Conservation (phyloP, 805 yeast species). For the Ogataea naganishii region DNA sequence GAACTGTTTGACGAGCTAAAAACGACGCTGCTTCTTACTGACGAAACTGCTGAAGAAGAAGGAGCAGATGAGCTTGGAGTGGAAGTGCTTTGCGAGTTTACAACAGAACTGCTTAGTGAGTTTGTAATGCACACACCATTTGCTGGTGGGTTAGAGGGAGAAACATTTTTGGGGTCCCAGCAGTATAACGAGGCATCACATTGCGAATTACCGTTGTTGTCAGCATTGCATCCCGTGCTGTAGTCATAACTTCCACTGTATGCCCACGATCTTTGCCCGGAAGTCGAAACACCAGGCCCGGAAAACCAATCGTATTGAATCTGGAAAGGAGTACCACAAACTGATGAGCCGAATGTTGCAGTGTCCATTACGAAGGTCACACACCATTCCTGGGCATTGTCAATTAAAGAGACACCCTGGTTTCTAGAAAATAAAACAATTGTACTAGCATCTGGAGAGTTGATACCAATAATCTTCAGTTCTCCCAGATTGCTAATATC, state of each 20-base stretch:
- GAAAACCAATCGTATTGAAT: constrained; percentile 20
- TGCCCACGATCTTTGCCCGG: constrained; percentile 2
- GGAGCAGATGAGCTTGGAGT: no score
- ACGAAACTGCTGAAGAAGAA: no score
- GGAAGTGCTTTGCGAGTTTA: no score
- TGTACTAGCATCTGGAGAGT: constrained; percentile 13
- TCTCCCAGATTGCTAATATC: constrained; percentile 6
- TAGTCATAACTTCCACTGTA: constrained; percentile 6
- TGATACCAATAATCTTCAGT: constrained; percentile 14
- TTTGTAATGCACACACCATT: no score
- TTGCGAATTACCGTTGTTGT: constrained; percentile 13
- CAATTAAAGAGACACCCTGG: constrained; percentile 9
- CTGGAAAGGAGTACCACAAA: constrained; percentile 14
- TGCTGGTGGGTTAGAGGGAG: no score
- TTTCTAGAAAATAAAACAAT: constrained; percentile 13
- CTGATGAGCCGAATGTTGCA: constrained; percentile 4
- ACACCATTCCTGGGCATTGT: constrained; percentile 15
- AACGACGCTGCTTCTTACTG: no score
- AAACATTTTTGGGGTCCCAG: constrained; percentile 10
- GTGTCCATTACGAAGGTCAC: constrained; percentile 15
- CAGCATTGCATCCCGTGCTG: constrained; percentile 12
- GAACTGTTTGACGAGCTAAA: no score
- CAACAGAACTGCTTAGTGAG: no score
- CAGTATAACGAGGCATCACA: constrained; percentile 11
- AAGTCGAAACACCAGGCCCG: constrained; percentile 6